Evolutionary conservation across 2,329 filamentous ascomycete species (phyloP).

Genomic region (Raffaelea arxii): DNA sequence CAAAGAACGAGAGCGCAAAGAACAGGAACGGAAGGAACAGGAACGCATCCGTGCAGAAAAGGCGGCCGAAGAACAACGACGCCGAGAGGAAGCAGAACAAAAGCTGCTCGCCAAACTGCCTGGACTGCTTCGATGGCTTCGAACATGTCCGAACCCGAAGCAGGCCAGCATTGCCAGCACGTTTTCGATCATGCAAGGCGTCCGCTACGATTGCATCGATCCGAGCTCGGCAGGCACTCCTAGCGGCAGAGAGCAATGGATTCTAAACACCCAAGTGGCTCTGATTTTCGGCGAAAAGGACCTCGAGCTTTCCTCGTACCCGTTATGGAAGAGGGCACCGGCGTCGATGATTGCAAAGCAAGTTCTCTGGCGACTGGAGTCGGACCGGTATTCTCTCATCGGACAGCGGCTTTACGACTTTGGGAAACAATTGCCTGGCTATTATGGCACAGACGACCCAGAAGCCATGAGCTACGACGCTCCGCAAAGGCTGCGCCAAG

Average conservation of each 20-base stretch:
- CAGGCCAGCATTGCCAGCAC: constrained; percentile 38
- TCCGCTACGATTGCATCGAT: constrained; percentile 54
- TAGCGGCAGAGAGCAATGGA: constrained; percentile 55
- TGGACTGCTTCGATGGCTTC: constrained; percentile 51
- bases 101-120: constrained; percentile 47
- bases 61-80: constrained; percentile 34
- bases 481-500: constrained; percentile 35
- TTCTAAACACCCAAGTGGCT: constrained; percentile 55
- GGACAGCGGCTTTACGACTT: constrained; percentile 40
- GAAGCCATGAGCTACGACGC: constrained; percentile 30
- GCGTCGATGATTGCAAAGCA: constrained; percentile 45
- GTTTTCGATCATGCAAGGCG: constrained; percentile 48
- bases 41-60: constrained; percentile 23
- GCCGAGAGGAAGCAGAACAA: constrained; percentile 44
- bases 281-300: constrained; percentile 57
- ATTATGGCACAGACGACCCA: constrained; percentile 39
- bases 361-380: constrained; percentile 50
- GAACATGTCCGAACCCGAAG: constrained; percentile 41
- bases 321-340: constrained; percentile 47
- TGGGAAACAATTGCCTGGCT: constrained; percentile 40
- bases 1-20: constrained; percentile 30
- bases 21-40: constrained; percentile 35
- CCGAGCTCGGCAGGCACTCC: constrained; percentile 40
- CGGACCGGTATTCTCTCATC: constrained; percentile 45
- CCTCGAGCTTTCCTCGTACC: constrained; percentile 47